Percentiles rank a stretch among this genome's conserved stretches.
phyloP scores from a whole-genome alignment of 2,329 filamentous ascomycete genomes.

The Calonectria pseudoreteaudii region DNA sequence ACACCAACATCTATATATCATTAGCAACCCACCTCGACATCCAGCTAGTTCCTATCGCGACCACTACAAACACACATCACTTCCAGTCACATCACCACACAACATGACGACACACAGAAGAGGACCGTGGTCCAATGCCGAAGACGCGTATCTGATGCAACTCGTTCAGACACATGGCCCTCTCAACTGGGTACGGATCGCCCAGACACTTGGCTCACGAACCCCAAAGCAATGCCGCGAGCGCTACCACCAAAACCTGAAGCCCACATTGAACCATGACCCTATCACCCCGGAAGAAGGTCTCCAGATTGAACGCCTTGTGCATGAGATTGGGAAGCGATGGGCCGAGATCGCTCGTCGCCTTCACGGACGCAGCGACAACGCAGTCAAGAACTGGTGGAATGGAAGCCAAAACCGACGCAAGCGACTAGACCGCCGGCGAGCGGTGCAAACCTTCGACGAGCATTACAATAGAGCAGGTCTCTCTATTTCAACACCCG shows the following conservation, averaged over 20 bases:
- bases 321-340: conserved; percentile 82
- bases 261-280: conserved; percentile 77
- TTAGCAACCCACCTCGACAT: not conserved
- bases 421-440: conserved; percentile 61
- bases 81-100: not conserved
- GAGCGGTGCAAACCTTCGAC: conserved; percentile 40
- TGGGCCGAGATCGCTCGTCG: conserved; percentile 94
- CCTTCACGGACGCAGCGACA: conserved; percentile 88
- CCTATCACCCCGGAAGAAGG: conserved; percentile 80
- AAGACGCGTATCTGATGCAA: conserved; percentile 77
- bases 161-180: conserved; percentile 79
- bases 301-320: conserved; percentile 79
- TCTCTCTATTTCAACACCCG: conserved; percentile 44
- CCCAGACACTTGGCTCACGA: conserved; percentile 78
- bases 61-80: not conserved
- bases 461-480: conserved; percentile 42
- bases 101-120: conserved; percentile 55
- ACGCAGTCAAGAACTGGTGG: conserved; percentile 98
- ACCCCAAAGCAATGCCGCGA: conserved; percentile 96
- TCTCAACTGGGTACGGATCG: conserved; percentile 92
- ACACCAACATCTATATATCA: not conserved
- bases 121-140: conserved; percentile 85
- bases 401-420: conserved; percentile 92
- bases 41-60: not conserved
- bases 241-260: conserved; percentile 93